Percentiles rank a stretch among this genome's conserved stretches.
phyloP scores from a whole-genome alignment of 208 protist species.

The Acanthamoeba royreba region DNA sequence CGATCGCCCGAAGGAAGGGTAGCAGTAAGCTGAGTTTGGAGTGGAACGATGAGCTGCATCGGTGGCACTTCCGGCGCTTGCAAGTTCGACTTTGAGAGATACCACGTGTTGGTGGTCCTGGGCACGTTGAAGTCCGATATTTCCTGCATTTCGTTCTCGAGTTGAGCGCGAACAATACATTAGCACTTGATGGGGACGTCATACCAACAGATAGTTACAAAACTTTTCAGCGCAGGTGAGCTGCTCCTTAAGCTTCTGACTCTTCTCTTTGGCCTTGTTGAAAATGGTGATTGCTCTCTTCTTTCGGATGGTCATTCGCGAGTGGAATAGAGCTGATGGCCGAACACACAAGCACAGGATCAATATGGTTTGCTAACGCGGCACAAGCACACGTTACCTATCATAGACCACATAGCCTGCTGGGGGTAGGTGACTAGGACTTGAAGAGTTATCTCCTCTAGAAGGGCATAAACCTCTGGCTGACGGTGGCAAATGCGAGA shows the following conservation, averaged over 20 bases:
- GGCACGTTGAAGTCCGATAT: not conserved
- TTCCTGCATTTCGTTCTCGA: not conserved
- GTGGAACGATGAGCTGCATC: constrained; percentile 53
- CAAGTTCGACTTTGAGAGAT: not conserved
- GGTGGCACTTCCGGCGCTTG: constrained; percentile 27
- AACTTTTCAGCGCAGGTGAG: constrained; percentile 26
- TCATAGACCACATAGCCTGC: constrained; percentile 72
- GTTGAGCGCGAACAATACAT: not conserved
- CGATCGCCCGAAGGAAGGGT: constrained; percentile 5
- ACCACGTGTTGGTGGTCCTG: not conserved
- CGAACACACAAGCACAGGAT: not conserved
- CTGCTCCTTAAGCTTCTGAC: not conserved
- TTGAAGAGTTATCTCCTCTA: constrained; percentile 62
- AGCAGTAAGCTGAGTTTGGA: constrained; percentile 47
- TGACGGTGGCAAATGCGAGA: constrained; percentile 79
- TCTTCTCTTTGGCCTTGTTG: constrained; percentile 7
- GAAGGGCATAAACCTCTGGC: constrained; percentile 35
- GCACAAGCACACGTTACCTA: not conserved
- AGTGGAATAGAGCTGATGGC: not conserved
- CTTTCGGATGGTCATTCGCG: not conserved
- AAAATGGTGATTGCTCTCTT: not conserved
- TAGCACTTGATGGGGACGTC: not conserved
- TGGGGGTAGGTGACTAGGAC: constrained; percentile 69
- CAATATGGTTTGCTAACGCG: too few relatives aligned
- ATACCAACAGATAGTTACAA: constrained; percentile 31